Evolutionary conservation across 306 rosid species (phyloP), one percentile per base, ranked within the genome.

Genomic region (Alnus glutinosa): DNA sequence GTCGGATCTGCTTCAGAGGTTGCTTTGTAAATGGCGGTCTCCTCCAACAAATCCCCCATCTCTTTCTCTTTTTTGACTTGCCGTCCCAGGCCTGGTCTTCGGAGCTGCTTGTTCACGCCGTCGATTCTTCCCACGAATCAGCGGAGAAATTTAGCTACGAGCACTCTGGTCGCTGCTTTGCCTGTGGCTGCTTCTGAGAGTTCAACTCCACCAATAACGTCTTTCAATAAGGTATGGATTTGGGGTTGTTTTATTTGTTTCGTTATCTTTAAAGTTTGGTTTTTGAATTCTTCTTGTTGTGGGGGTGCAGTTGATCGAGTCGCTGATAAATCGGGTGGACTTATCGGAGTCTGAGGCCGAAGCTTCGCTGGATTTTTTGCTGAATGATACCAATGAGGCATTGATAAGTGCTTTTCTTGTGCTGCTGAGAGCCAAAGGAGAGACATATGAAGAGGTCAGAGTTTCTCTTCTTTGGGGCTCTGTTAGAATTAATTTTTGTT

Each of bases 401-500:
- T 74, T 92, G 75, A 91, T 93, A n/a, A 90, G 99, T 78, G 97
- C 99, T 16, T 78, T 93, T 85, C 98, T 93, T 39, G 96, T 95
- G 18, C 85, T 95, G 39, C 59, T 95, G 71, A 91, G 97, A 78
- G 97, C 98, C 62, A 95, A 95, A 85, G 94, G 98, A 70, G 99
- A 95, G 86, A 95, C 98, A 14, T 88, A 74, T 80, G 97, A 88
- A 88, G 99, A 95, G 73, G 99, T 90, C 76, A 87, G 84, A 55
- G 75, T 75, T 42, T 68, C 57, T 36, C 54, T 67, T 47, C 47
- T 54, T 52, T 44, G 4, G 14, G 13, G 47, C 18, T 61, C 55
- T 54, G 15, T 10, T 68, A 9, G 47, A 68, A 42, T 36, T 55
- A 23, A 42, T 37, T 37, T 66, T 3, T 9, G 5, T 12, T 59